phyloP scores from a whole-genome alignment of 1,139 yeast genomes.

The Zygosaccharomyces sapae region DNA sequence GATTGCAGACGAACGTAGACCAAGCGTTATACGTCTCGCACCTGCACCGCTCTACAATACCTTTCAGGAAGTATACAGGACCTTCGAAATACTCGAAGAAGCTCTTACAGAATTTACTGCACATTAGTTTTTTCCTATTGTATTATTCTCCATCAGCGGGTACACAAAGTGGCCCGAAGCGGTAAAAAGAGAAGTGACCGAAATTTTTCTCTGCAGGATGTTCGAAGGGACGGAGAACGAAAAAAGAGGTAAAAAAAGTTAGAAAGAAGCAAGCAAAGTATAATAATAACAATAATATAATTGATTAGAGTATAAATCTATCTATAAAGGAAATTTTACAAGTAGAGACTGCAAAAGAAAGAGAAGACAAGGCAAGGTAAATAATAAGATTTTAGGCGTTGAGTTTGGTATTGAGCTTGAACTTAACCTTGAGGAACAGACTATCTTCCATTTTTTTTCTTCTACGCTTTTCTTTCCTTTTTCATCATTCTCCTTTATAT shows the following conservation, averaged over 20 bases:
- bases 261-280: not conserved
- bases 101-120: slow-evolving; percentile 31
- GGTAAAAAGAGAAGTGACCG: slow-evolving; percentile 4
- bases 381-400: not conserved
- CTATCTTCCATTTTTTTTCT: not conserved
- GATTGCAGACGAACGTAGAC: slow-evolving; percentile 84
- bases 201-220: slow-evolving; percentile 4
- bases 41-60: slow-evolving; percentile 83
- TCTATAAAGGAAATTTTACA: not conserved
- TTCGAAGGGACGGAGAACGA: slow-evolving; percentile 1
- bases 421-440: not conserved
- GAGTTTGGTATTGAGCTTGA: not conserved
- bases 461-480: not conserved
- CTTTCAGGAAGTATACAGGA: slow-evolving; percentile 55
- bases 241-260: not conserved
- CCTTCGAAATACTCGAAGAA: slow-evolving; percentile 45
- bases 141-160: not conserved
- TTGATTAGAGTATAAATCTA: not conserved
- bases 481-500: not conserved
- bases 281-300: not conserved
- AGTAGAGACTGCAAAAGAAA: not conserved
- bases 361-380: not conserved
- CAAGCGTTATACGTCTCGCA: slow-evolving; percentile 79
- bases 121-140: no score
- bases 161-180: slow-evolving; percentile 1